Evolutionary conservation across 2,329 filamentous ascomycete genomes (phyloP).

Genomic region (Seiridium unicorne): DNA sequence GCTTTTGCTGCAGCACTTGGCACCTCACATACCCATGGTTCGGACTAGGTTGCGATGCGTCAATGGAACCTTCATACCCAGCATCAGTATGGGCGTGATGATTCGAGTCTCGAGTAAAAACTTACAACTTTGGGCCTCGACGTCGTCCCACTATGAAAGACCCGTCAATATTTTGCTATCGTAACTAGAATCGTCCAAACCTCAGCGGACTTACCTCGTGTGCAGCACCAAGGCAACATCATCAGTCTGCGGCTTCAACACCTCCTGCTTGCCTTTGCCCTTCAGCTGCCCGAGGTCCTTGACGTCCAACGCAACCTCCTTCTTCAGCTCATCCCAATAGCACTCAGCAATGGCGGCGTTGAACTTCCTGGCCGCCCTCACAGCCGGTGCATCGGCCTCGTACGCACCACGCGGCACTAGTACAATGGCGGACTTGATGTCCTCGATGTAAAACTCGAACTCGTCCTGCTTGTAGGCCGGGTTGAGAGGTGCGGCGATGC

Average conservation of each 20-base stretch:
- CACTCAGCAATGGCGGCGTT: conserved; percentile 83
- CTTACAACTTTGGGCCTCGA: conserved; percentile 78
- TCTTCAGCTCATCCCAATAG: conserved; percentile 67
- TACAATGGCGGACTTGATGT: conserved; percentile 76
- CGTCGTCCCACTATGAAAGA: conserved; percentile 64
- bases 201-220: conserved; percentile 49
- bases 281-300: conserved; percentile 71
- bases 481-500: conserved; percentile 82
- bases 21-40: conserved; percentile 63
- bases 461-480: conserved; percentile 86
- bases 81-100: background rate
- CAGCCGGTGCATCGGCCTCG: conserved; percentile 64
- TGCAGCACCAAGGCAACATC: conserved; percentile 81
- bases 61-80: conserved; percentile 59
- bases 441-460: conserved; percentile 90
- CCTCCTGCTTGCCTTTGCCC: conserved; percentile 35
- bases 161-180: conserved; percentile 18
- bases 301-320: conserved; percentile 72
- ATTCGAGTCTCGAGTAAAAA: conserved; percentile 11
- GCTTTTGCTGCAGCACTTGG: background rate
- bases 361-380: conserved; percentile 76
- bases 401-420: conserved; percentile 73
- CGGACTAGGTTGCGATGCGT: conserved; percentile 78
- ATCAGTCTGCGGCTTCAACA: conserved; percentile 60
- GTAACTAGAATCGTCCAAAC: background rate